phyloP scores from a whole-genome alignment of 1,284 basidiomycete genomes.

The Papiliotrema fonsecae region DNA sequence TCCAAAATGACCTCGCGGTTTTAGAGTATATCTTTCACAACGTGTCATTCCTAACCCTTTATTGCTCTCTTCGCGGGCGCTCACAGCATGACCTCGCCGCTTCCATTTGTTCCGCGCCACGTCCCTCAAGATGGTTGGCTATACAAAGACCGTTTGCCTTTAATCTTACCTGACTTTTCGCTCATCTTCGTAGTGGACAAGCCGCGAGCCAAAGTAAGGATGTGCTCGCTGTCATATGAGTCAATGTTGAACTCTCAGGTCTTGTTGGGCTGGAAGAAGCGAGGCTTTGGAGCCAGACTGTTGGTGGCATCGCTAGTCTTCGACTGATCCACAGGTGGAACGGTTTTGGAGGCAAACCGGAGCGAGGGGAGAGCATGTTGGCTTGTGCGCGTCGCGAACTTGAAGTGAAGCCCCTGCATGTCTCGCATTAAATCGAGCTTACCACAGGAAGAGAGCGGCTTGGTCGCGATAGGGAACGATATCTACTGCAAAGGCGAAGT shows the following conservation, averaged over 20 bases:
- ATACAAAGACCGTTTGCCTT: not conserved
- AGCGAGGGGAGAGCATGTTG: slow-evolving; percentile 57
- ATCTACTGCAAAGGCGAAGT: slow-evolving; percentile 15
- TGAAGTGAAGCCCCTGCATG: slow-evolving; percentile 12
- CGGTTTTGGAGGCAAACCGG: slow-evolving; percentile 70
- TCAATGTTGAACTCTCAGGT: slow-evolving; percentile 40
- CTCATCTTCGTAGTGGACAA: slow-evolving; percentile 51
- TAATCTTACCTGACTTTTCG: not conserved
- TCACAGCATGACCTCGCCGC: too few relatives aligned
- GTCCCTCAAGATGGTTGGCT: not conserved
- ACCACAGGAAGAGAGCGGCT: slow-evolving; percentile 69
- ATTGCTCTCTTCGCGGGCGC: too few relatives aligned
- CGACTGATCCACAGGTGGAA: slow-evolving; percentile 54
- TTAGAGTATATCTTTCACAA: too few relatives aligned
- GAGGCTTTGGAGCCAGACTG: slow-evolving; percentile 62
- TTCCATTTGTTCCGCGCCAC: too few relatives aligned
- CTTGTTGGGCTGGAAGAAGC: slow-evolving; percentile 64
- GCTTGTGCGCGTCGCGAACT: slow-evolving; percentile 64
- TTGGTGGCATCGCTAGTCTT: slow-evolving; percentile 38
- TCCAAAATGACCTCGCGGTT: too few relatives aligned
- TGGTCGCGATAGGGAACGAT: slow-evolving; percentile 51
- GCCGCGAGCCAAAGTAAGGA: slow-evolving; percentile 26
- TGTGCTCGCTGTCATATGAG: too few relatives aligned
- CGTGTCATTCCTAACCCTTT: too few relatives aligned
- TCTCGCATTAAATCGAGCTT: not conserved